Conservation (phyloP, 169 alveolate genomes). For the Plasmodium blacklocki region DNA sequence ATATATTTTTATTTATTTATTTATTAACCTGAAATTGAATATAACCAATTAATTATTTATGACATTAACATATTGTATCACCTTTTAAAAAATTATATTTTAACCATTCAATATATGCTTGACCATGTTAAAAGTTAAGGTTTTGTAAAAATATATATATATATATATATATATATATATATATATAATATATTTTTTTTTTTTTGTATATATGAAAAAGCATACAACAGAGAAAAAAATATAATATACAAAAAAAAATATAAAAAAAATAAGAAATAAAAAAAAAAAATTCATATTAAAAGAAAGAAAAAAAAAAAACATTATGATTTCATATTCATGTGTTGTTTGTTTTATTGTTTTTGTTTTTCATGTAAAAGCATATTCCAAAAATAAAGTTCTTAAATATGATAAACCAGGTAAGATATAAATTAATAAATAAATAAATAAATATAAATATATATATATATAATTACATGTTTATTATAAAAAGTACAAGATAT, state of each 20-base stretch:
- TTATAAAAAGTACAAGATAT: too few species aligned
- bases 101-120: too few species aligned
- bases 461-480: background rate
- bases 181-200: too few species aligned
- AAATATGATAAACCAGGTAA: constrained; percentile 18
- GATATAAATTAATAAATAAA: background rate
- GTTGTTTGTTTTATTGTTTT: constrained; percentile 16
- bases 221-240: constrained; percentile 15
- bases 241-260: background rate
- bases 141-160: too few species aligned
- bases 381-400: constrained; percentile 5
- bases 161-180: too few species aligned
- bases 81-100: too few species aligned
- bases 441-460: background rate
- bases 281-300: background rate
- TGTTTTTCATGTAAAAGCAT: constrained; percentile 1
- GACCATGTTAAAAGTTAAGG: too few species aligned
- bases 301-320: background rate
- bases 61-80: too few species aligned
- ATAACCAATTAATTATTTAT: too few species aligned
- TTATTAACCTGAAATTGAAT: too few species aligned
- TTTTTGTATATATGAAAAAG: too few species aligned
- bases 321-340: constrained; percentile 8
- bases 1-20: too few species aligned
- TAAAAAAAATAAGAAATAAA: constrained; percentile 24